Evolutionary conservation across 768 basidiomycete genomes (phyloP).

Genomic region (Solioccasus polychromus): DNA sequence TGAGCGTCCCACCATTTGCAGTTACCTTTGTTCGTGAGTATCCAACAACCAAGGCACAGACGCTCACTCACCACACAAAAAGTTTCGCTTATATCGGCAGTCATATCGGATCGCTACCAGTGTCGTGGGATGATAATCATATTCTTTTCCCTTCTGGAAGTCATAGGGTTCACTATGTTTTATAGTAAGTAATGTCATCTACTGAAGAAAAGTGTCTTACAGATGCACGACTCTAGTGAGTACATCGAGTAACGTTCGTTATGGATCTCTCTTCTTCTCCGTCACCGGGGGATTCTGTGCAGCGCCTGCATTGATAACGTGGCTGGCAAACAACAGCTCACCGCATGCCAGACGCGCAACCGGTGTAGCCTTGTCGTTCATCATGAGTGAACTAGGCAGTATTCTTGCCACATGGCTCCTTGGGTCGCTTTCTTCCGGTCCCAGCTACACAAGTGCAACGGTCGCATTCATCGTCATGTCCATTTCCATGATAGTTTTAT

Average conservation of each 20-base stretch:
- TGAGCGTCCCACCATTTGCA: conserved; percentile 58
- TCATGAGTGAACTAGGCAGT: conserved; percentile 54
- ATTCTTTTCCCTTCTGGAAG: conserved; percentile 39
- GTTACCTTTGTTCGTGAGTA: conserved; percentile 44
- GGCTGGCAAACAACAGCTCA: conserved; percentile 60
- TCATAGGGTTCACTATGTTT: conserved; percentile 56
- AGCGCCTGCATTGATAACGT: conserved; percentile 54
- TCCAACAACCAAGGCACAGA: neutral
- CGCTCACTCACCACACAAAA: neutral
- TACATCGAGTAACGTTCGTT: conserved; percentile 41
- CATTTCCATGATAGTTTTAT: conserved; percentile 36
- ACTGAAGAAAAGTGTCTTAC: neutral
- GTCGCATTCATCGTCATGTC: conserved; percentile 37
- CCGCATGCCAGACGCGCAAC: conserved; percentile 59
- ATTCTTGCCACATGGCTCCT: conserved; percentile 63
- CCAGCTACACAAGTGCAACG: conserved; percentile 49
- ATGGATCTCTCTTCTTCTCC: conserved; percentile 56
- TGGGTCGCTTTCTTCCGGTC: conserved; percentile 46
- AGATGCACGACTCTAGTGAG: conserved; percentile 9
- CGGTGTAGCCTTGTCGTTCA: conserved; percentile 53
- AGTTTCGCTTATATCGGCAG: conserved; percentile 40
- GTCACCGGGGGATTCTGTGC: conserved; percentile 49
- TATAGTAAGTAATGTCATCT: conserved; percentile 36
- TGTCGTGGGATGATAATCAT: conserved; percentile 49
- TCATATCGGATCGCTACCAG: conserved; percentile 52